Evolutionary conservation across 768 basidiomycete species (phyloP), one percentile per base, ranked within the genome.

Genomic region (Trametes coccinea): DNA sequence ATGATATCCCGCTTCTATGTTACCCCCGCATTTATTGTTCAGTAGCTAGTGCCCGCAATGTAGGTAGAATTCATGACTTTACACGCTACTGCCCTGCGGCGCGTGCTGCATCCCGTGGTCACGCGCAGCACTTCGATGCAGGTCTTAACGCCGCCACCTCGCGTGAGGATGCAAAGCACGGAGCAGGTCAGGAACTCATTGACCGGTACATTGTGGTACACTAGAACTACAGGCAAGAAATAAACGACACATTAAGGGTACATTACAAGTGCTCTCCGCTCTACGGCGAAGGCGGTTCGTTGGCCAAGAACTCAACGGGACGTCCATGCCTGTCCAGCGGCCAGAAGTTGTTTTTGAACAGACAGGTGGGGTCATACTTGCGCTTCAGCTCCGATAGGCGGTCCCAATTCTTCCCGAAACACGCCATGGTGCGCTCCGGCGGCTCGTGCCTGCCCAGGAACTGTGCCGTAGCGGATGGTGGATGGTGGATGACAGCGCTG

Each of bases 291-390:
- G 66, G 66, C 0, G 89, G 88, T 66, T 92, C 90, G 62, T 90
- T 88, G 5, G 76, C 77, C 46, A 81, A 71, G 9, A 85, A 78
- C 37, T 84, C 78, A n/a, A 91, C 77, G 2, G 73, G 73, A 0
- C 83, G 74, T 2, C 86, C 86, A 17, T 79, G 71, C 30, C 79
- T 78, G 68, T 88, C 78, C 59, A 91, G 70, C 17, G 93, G 93
- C 91, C 93, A 95, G 69, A 93, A 84, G 11, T 84, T 82, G 69
- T 93, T 88, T 60, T 75, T 80, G 78, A 95, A 93, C 45, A 95
- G 63, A 60, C 88, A 86, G 44, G 75, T 73, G 0, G 93, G 93
- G 70, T 96, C 94, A 67, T 93, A 90, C 51, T 77, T 74, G 62
- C 79, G 76, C 77, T 95, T 96, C 71, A 95, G 78, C 63, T 83